A percentile compares a stretch with the other conserved stretches of the same genome.
These are phyloP conservation scores for Polyplosphaeria fusca DNA, from an alignment of 495 filamentous ascomycete genomes.

Conservation along the genomic window DNA sequence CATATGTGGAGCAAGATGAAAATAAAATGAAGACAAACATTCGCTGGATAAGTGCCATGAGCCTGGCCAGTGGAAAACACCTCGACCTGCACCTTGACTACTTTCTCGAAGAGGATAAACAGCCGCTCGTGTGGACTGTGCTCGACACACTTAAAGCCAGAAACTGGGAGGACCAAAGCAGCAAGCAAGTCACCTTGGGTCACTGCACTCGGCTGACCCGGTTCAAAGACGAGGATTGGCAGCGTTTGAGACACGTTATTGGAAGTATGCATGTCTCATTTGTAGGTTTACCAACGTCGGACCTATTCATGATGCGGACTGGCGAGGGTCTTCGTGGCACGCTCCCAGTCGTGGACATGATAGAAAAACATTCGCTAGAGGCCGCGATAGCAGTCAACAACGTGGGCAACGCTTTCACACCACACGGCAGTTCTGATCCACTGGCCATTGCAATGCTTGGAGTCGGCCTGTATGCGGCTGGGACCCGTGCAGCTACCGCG, in stretches of 20 bases:
- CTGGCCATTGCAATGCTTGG: slow-evolving; percentile 59
- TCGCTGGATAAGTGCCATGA: slow-evolving; percentile 56
- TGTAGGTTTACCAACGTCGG: slow-evolving; percentile 69
- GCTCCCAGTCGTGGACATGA: slow-evolving; percentile 61
- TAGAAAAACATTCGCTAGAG: slow-evolving; percentile 56
- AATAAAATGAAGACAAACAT: slow-evolving; percentile 57
- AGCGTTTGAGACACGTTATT: slow-evolving; percentile 46
- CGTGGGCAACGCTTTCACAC: slow-evolving; percentile 75
- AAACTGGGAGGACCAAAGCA: slow-evolving; percentile 46
- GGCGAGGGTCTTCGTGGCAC: slow-evolving; percentile 49
- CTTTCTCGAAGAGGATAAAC: slow-evolving; percentile 50
- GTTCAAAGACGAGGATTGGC: slow-evolving; percentile 51
- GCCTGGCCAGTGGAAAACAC: slow-evolving; percentile 51
- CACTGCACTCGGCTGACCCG: slow-evolving; percentile 69
- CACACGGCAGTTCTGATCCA: slow-evolving; percentile 69
- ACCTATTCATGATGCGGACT: slow-evolving; percentile 68
- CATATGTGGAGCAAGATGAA: slow-evolving; percentile 62
- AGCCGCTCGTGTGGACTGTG: slow-evolving; percentile 54
- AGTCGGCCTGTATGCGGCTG: slow-evolving; percentile 68
- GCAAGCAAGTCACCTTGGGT: slow-evolving; percentile 59
- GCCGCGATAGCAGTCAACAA: slow-evolving; percentile 71
- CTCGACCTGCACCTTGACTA: slow-evolving; percentile 77
- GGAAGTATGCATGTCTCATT: slow-evolving; percentile 61
- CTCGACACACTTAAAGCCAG: slow-evolving; percentile 48
- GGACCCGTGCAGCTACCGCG: slow-evolving; percentile 56